phyloP scores from a whole-genome alignment of 306 rosid genomes.

The Corylus americana region DNA sequence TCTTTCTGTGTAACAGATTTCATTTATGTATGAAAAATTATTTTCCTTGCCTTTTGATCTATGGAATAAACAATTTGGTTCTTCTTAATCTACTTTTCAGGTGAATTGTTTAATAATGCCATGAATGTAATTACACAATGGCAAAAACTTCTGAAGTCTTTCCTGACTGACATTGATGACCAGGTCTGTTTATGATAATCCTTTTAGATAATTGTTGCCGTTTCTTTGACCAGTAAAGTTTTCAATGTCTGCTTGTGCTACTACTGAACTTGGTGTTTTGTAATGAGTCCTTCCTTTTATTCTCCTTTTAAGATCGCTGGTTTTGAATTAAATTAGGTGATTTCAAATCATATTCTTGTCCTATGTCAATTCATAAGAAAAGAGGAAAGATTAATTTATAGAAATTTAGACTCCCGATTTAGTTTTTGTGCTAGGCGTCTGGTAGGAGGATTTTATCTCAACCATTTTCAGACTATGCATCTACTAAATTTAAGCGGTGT shows the following conservation, averaged over 20 bases:
- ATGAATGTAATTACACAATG: conserved; percentile 55
- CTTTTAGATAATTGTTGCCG: background rate
- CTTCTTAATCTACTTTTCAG: conserved; percentile 40
- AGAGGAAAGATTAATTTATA: background rate
- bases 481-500: background rate
- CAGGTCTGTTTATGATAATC: conserved; percentile 56
- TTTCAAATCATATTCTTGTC: conserved; percentile 18
- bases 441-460: background rate
- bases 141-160: conserved; percentile 69
- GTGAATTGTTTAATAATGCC: conserved; percentile 57
- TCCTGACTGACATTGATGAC: conserved; percentile 77
- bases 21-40: background rate
- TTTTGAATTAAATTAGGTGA: background rate
- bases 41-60: background rate
- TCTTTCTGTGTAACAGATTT: background rate
- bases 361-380: conserved; percentile 2
- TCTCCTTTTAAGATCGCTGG: background rate
- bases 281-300: background rate
- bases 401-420: conserved; percentile 13
- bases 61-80: conserved; percentile 10
- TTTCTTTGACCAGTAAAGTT: conserved; percentile 1
- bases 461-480: background rate
- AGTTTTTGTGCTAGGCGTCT: background rate
- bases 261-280: background rate
- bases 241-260: background rate